A percentile compares a stretch with the other conserved stretches of the same genome.
These are phyloP conservation scores for Carallia brachiata DNA, from an alignment of 345 rosid genomes.

Conservation along the genomic window DNA sequence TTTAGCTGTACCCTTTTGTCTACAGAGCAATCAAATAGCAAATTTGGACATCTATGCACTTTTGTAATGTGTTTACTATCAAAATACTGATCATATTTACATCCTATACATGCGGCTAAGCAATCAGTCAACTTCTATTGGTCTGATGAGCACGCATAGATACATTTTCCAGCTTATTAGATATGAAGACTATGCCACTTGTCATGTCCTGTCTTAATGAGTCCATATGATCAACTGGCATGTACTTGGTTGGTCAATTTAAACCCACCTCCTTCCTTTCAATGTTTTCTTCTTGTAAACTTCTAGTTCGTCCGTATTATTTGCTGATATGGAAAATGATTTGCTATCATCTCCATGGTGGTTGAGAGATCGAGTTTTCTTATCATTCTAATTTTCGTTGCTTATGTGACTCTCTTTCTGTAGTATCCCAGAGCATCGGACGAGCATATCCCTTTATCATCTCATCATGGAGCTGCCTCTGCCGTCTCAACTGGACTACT, in stretches of 20 bases:
- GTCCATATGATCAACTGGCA: not conserved
- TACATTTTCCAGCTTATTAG: too few species aligned
- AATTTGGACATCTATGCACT: too few species aligned
- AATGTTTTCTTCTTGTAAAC: not conserved
- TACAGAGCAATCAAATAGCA: not conserved
- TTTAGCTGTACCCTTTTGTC: not conserved
- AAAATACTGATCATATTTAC: too few species aligned
- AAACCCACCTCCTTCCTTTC: not conserved
- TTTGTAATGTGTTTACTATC: too few species aligned
- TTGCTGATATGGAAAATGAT: not conserved
- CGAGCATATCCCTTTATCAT: constrained; percentile 28
- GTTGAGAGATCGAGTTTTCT: not conserved
- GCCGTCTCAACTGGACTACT: constrained; percentile 54
- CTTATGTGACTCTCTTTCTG: constrained; percentile 4
- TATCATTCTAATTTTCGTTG: constrained; percentile 15
- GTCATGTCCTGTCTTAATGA: not conserved
- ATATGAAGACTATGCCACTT: not conserved
- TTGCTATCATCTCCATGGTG: not conserved
- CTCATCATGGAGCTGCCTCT: constrained; percentile 49
- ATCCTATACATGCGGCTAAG: too few species aligned
- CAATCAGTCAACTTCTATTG: too few species aligned
- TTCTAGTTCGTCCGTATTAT: not conserved
- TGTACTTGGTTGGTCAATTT: not conserved
- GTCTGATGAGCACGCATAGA: too few species aligned
- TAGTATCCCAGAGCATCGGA: constrained; percentile 27